Conservation (phyloP, 2,329 filamentous ascomycete species). For the Cladosporium sp. region DNA sequence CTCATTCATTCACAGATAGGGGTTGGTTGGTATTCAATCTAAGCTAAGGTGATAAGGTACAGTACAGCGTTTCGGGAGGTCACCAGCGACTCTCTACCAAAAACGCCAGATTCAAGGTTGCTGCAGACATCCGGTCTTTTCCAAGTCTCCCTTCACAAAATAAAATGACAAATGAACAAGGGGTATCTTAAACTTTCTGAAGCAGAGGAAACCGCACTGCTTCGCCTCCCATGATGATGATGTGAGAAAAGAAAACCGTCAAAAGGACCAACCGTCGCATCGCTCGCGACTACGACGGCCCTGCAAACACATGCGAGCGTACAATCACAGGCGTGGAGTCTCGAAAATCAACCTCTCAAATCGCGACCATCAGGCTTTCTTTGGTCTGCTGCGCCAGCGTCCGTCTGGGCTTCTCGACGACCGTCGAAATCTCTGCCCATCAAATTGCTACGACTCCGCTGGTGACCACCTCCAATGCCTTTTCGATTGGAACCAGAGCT, state of each 20-base stretch:
- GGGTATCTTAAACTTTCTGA: constrained; percentile 18
- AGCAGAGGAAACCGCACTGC: constrained; percentile 1
- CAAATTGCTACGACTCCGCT: constrained; percentile 65
- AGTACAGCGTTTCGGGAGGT: not conserved
- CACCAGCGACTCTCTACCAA: not conserved
- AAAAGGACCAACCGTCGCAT: not conserved
- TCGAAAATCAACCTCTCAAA: not conserved
- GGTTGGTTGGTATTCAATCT: constrained; percentile 1
- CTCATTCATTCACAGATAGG: not conserved
- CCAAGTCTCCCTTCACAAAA: not conserved
- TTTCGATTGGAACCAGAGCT: constrained; percentile 55
- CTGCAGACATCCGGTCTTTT: not conserved
- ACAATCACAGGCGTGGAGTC: not conserved
- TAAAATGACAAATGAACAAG: constrained; percentile 8
- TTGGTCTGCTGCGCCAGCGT: constrained; percentile 27
- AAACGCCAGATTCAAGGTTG: not conserved
- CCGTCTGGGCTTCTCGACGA: constrained; percentile 26
- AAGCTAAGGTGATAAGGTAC: not conserved
- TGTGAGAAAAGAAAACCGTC: constrained; percentile 2
- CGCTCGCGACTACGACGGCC: not conserved
- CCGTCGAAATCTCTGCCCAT: constrained; percentile 40
- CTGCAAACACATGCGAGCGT: not conserved
- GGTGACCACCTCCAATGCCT: constrained; percentile 46
- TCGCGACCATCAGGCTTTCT: constrained; percentile 18
- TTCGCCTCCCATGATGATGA: constrained; percentile 9